Conservation (phyloP, 2,329 filamentous ascomycete species). For the Xylariales sp. region DNA sequence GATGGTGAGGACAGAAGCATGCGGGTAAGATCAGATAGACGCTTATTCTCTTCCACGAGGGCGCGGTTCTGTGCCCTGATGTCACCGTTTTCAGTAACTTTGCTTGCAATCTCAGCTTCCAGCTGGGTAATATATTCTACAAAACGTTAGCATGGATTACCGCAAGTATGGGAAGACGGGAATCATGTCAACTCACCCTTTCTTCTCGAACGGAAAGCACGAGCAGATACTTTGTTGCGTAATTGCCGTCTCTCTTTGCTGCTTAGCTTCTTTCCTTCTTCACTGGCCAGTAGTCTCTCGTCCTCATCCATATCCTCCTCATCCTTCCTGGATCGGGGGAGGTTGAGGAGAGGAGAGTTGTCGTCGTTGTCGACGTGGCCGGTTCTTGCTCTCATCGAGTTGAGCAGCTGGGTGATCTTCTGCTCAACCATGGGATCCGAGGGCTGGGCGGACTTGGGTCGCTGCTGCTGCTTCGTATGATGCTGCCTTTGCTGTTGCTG, state of each 20-base stretch:
- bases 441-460: constrained; percentile 46
- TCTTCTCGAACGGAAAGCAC: constrained; percentile 93
- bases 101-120: constrained; percentile 79
- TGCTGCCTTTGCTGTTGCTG: constrained; percentile 45
- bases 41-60: constrained; percentile 80
- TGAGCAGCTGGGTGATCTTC: constrained; percentile 87
- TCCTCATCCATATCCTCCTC: constrained; percentile 99
- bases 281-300: constrained; percentile 86
- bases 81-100: constrained; percentile 77
- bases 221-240: constrained; percentile 97
- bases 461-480: constrained; percentile 36
- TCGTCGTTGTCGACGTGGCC: constrained; percentile 48
- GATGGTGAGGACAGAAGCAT: constrained; percentile 77
- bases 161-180: too few relatives aligned
- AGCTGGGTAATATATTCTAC: constrained; percentile 95
- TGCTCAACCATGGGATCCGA: constrained; percentile 76
- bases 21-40: constrained; percentile 70
- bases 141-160: constrained; percentile 43
- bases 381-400: constrained; percentile 81
- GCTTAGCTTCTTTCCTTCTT: constrained; percentile 98
- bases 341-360: constrained; percentile 53
- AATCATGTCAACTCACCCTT: constrained; percentile 63
- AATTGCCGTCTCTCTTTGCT: constrained; percentile 95
- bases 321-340: constrained; percentile 78
- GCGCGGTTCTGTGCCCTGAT: constrained; percentile 77